A percentile compares a stretch with the other conserved stretches of the same genome.
Conservation (phyloP, 768 basidiomycete species). For the Calocera viscosa region DNA sequence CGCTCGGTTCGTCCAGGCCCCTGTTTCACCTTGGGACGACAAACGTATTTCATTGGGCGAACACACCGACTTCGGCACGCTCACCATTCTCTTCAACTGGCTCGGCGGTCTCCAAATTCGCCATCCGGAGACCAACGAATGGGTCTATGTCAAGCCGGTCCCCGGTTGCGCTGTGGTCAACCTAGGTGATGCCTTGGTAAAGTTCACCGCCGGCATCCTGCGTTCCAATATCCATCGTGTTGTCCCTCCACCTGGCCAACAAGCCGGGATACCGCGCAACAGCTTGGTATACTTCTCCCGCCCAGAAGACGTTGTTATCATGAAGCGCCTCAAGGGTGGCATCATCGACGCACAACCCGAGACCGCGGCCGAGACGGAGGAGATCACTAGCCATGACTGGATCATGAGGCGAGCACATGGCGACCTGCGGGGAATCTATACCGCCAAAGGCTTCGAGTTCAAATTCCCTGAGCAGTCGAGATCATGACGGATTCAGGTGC, state of each 20-base stretch:
- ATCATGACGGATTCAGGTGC: too few relatives aligned
- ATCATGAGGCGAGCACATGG: conserved; percentile 11
- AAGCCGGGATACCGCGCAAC: conserved; percentile 44
- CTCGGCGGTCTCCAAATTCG: conserved; percentile 61
- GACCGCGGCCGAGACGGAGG: background rate
- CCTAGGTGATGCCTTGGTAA: conserved; percentile 46
- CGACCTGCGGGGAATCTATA: conserved; percentile 16
- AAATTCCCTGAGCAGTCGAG: too few relatives aligned
- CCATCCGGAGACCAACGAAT: conserved; percentile 44
- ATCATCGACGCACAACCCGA: background rate
- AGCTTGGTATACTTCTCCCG: conserved; percentile 59
- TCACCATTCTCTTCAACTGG: conserved; percentile 30
- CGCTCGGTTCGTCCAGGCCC: background rate
- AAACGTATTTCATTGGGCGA: background rate
- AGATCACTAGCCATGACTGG: background rate
- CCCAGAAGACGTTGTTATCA: conserved; percentile 41
- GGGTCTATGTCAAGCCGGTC: conserved; percentile 54
- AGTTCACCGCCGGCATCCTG: conserved; percentile 53
- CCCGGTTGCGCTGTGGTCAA: conserved; percentile 49
- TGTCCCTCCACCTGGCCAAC: conserved; percentile 47
- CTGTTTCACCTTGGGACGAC: background rate
- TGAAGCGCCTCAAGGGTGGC: conserved; percentile 33
- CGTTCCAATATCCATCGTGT: conserved; percentile 54
- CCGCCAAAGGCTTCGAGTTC: conserved; percentile 16
- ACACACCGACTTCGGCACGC: background rate